phyloP scores from a whole-genome alignment of 176 grass and related monocot species.

The Musa beccarii region DNA sequence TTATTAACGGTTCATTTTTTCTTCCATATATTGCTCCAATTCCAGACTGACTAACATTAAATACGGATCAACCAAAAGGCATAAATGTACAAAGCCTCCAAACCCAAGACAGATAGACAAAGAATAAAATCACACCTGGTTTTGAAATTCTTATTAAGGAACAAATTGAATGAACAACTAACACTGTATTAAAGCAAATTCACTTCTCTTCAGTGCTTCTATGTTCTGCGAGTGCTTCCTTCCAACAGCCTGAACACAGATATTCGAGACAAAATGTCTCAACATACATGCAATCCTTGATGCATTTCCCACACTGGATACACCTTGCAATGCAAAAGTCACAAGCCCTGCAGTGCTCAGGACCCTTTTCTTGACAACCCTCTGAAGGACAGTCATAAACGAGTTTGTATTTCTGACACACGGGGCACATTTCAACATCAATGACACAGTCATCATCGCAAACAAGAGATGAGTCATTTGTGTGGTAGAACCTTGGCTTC shows the following conservation, averaged over 20 bases:
- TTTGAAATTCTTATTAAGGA: neutral
- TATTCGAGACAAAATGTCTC: constrained; percentile 65
- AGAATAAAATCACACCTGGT: neutral
- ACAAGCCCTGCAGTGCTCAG: constrained; percentile 53
- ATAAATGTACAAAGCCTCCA: neutral
- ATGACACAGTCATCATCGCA: constrained; percentile 46
- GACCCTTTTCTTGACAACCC: constrained; percentile 28
- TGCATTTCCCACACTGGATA: constrained; percentile 58
- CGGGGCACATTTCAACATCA: constrained; percentile 82
- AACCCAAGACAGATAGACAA: neutral
- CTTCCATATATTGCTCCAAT: neutral
- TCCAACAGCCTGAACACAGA: constrained; percentile 45
- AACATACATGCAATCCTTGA: constrained; percentile 32
- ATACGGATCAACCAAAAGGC: neutral
- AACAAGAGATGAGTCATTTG: constrained; percentile 31
- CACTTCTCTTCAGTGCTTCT: neutral
- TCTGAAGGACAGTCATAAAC: constrained; percentile 76
- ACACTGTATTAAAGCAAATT: neutral
- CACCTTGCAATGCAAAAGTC: constrained; percentile 65
- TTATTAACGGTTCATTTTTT: neutral
- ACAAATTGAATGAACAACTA: neutral
- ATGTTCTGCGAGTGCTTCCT: neutral
- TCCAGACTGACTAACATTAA: neutral
- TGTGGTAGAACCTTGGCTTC: constrained; percentile 42
- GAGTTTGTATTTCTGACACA: constrained; percentile 54